Evolutionary conservation across 148 eudicot genomes (phyloP).

Genomic region (Spergularia bocconei): DNA sequence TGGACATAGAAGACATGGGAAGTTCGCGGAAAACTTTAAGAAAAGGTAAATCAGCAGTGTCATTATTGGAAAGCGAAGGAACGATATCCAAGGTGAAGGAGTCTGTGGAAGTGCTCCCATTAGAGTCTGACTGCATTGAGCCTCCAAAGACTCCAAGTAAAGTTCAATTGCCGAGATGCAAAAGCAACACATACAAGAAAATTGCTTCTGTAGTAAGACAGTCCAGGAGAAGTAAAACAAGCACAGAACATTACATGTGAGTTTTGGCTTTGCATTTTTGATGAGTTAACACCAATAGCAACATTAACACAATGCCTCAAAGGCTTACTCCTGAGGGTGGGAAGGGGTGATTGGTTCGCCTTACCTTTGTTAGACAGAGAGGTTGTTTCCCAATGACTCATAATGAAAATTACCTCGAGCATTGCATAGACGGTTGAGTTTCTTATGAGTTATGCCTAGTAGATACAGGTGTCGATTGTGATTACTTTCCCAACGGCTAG

Average conservation of each 20-base stretch:
- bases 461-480: too few relatives aligned
- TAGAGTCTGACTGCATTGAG: neutral
- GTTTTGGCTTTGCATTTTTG: slow-evolving; percentile 6
- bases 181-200: neutral
- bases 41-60: neutral
- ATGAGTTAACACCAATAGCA: too few relatives aligned
- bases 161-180: slow-evolving; percentile 6
- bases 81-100: neutral
- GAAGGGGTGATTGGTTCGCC: too few relatives aligned
- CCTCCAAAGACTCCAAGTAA: slow-evolving; percentile 25
- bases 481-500: too few relatives aligned
- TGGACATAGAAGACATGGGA: slow-evolving; percentile 25
- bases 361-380: too few relatives aligned
- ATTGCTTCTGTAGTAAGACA: slow-evolving; percentile 3
- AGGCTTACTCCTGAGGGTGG: too few relatives aligned
- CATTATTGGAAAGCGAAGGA: neutral
- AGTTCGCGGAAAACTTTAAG: neutral
- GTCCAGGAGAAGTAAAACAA: neutral
- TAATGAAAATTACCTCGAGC: too few relatives aligned
- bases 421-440: too few relatives aligned
- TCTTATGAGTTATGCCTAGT: too few relatives aligned
- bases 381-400: too few relatives aligned
- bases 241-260: slow-evolving; percentile 30
- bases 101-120: neutral
- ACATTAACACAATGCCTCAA: too few relatives aligned